Conservation (phyloP, 495 filamentous ascomycete genomes). For the Cairneyella variabilis region DNA sequence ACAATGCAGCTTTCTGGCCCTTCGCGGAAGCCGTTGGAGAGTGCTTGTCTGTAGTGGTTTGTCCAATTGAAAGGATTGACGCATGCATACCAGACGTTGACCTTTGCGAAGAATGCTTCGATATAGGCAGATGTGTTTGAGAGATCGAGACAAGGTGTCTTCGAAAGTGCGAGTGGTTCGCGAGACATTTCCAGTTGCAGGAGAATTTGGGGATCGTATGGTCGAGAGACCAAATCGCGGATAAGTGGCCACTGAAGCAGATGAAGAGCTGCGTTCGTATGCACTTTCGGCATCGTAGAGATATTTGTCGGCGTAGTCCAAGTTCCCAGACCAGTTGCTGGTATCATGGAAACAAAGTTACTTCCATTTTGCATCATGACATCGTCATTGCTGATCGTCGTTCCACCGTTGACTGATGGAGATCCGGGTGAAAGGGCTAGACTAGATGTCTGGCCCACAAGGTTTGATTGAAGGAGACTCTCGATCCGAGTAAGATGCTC, state of each 20-base stretch:
- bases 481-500: slow-evolving; percentile 75
- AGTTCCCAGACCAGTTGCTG: slow-evolving; percentile 64
- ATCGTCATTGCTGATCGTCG: slow-evolving; percentile 63
- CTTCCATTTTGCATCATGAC: slow-evolving; percentile 40
- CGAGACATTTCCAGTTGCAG: slow-evolving; percentile 79
- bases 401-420: slow-evolving; percentile 64
- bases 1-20: slow-evolving; percentile 80
- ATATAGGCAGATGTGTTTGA: slow-evolving; percentile 72
- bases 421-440: slow-evolving; percentile 49
- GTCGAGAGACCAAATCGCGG: slow-evolving; percentile 67
- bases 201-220: slow-evolving; percentile 73
- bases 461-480: slow-evolving; percentile 65
- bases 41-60: slow-evolving; percentile 67
- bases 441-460: slow-evolving; percentile 48
- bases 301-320: slow-evolving; percentile 71
- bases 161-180: slow-evolving; percentile 64
- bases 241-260: slow-evolving; percentile 79
- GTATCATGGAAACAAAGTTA: slow-evolving; percentile 55
- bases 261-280: slow-evolving; percentile 75
- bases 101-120: slow-evolving; percentile 71
- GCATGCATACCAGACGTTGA: slow-evolving; percentile 82
- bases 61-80: slow-evolving; percentile 81
- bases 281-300: slow-evolving; percentile 78
- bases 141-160: slow-evolving; percentile 60
- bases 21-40: slow-evolving; percentile 67